A percentile compares a stretch with the other conserved stretches of the same genome.
Conservation (phyloP, 1,139 yeast species). For the Suhomyces maxii region DNA sequence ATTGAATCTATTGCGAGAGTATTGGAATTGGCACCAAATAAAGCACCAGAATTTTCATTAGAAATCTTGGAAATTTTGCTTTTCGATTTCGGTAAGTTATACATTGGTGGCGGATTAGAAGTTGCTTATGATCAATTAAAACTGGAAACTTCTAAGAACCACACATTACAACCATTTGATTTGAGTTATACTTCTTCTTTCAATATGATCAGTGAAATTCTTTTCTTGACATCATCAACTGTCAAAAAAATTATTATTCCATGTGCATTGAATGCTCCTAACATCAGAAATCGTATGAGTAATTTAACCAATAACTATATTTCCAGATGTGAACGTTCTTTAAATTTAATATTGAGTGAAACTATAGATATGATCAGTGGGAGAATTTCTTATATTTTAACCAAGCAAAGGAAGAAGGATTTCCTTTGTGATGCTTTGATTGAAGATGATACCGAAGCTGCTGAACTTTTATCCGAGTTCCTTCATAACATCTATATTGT, state of each 20-base stretch:
- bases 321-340: constrained; percentile 64
- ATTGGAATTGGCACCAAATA: constrained; percentile 68
- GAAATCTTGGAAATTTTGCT: constrained; percentile 68
- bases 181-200: constrained; percentile 53
- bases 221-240: constrained; percentile 68
- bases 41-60: constrained; percentile 62
- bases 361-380: constrained; percentile 51
- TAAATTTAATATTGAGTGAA: constrained; percentile 65
- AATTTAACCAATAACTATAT: constrained; percentile 67
- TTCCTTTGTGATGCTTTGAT: constrained; percentile 48
- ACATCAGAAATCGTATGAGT: constrained; percentile 62
- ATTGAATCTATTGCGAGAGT: constrained; percentile 82
- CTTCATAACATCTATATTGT: constrained; percentile 45
- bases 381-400: constrained; percentile 50
- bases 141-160: constrained; percentile 30
- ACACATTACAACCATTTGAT: constrained; percentile 28
- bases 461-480: constrained; percentile 61
- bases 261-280: constrained; percentile 62
- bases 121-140: constrained; percentile 53
- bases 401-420: constrained; percentile 66
- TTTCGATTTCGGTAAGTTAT: constrained; percentile 70
- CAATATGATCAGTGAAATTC: constrained; percentile 59
- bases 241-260: constrained; percentile 73
- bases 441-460: constrained; percentile 69
- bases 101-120: constrained; percentile 75